Evolutionary conservation across 1,284 basidiomycete genomes (phyloP).

Genomic region (Cryptococcus neoformans): DNA sequence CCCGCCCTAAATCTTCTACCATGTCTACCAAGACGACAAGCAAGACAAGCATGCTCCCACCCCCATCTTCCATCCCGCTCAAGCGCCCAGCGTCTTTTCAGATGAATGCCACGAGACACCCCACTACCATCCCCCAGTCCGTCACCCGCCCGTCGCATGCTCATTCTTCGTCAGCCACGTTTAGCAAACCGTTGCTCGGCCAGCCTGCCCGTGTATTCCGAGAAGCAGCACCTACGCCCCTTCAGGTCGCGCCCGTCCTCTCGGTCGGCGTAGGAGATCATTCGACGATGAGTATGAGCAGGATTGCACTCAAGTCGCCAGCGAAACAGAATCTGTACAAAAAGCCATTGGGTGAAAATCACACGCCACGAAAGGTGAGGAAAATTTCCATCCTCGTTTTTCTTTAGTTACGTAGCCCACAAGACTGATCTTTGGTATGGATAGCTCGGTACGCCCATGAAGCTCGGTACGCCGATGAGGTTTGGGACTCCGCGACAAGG

Average conservation of each 20-base stretch:
- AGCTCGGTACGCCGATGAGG: constrained; percentile 11
- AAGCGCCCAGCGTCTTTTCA: constrained; percentile 19
- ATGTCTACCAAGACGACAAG: not conserved
- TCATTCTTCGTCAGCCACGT: too few species aligned
- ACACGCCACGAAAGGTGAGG: constrained; percentile 13
- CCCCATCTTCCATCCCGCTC: constrained; percentile 19
- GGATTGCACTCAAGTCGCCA: constrained; percentile 8
- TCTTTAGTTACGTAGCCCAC: too few species aligned
- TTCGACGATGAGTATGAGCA: not conserved
- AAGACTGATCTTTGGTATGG: not conserved
- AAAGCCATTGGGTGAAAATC: constrained; percentile 2
- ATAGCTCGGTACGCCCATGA: constrained; percentile 20
- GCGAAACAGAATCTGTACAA: constrained; percentile 9
- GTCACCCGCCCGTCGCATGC: too few species aligned
- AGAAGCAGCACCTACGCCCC: constrained; percentile 1
- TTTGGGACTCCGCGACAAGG: too few species aligned
- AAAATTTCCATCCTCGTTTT: not conserved
- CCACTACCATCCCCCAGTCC: not conserved
- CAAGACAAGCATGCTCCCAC: not conserved
- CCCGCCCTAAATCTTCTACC: not conserved
- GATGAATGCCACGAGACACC: too few species aligned
- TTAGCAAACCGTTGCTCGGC: constrained; percentile 6
- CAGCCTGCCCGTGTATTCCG: constrained; percentile 22
- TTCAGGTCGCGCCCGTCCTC: constrained; percentile 10
- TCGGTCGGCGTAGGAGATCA: constrained; percentile 11